Base-by-base conservation (phyloP, 306 rosid species). In the Hippophae gyantsensis region DNA sequence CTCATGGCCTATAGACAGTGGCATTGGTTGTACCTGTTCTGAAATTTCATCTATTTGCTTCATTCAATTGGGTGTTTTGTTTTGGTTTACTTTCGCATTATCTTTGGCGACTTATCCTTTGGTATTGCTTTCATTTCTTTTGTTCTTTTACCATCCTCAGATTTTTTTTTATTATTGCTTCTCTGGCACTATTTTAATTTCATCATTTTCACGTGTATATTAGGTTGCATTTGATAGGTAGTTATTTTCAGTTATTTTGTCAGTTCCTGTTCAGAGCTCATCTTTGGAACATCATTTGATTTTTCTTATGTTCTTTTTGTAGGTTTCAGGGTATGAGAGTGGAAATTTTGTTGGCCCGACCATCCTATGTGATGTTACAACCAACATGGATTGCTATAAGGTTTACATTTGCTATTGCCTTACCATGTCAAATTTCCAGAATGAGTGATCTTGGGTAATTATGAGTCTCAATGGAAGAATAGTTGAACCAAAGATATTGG, bases 291-390 rank as follows among this genome's bases (percentile, higher is more conserved):
- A 43, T 58, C 52, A 6, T 23, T 56, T 66, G 57, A 71, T 5
- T 45, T 62, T 60, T 27, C 56, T 48, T 50, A 60, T 48, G 42
- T 66, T 41, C 40, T 18, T 43, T 62, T 57, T 66, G 18, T 69
- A 85, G 94, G 82, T 85, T 54, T 79, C 74, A 46, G 94, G 86
- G 55, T 85, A 85, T 40, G 89, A 82, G 77, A 80, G 57, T 23
- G 94, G 94, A 47, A 82, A 82, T 48, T 82, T 85, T 67, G 57
- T 85, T 52, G 89, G 82, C 58, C 94, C 94, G 42, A 85, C 89
- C 7, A 80, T 82, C 68, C 69, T 85, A 75, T 77, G 72, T 38
- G 78, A 76, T 66, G 77, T 82, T 55, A 73, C 89, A 78, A 66
- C 77, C 63, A 61, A 66, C 74, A 85, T 79, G 84, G 84, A 80